Base-by-base conservation (phyloP, 495 filamentous ascomycete species). In the Xanthoparmelia taractica region DNA sequence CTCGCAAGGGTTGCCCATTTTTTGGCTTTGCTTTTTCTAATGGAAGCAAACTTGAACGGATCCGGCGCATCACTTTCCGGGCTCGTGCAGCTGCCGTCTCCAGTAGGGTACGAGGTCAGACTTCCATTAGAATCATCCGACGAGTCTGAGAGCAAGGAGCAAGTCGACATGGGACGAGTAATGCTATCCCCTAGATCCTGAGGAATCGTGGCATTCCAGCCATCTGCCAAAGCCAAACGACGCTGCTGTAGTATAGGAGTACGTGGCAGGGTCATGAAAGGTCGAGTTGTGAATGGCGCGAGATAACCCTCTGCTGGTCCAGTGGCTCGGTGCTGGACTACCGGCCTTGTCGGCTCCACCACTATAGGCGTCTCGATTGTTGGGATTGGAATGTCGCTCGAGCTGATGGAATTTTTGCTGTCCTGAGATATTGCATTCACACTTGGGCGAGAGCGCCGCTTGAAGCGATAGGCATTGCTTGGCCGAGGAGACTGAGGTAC, bases 101-200 rank as follows among this genome's bases (percentile, higher is more conserved):
- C 74, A 5, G 87, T 86, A 1, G 77, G 83, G 56, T 83, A 86
- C 20, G 88, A 88, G 23, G 79, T 79, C 25, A 81, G 79, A 36
- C 84, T 91, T 59, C 83, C 84, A 61, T 80, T 78, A 0, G 87
- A 89, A 41, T 85, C 87, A 48, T 84, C 71, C 4, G 87, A 91
- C 4, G 87, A 90, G 70, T 88, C 82, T 8, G 87, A 90, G 43
- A 80, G 76, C 43, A 78, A 80, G 0, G 87, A 89, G 63, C 81
- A 86, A 6, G 77, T 77, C 8, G 84, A 87, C 45, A 74, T 72
- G 7, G 83, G 84, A 31, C 84, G 82, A 65, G 74, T 73, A 40
- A 86, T 78, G 54, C 68, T 70, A 25, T 73, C 66, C 5, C 74
- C 73, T 45, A 67, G 10, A 27, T 71, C 72, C 23, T 74, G 68